Conservation (phyloP, 257 asterid species). For the Plantago major region DNA sequence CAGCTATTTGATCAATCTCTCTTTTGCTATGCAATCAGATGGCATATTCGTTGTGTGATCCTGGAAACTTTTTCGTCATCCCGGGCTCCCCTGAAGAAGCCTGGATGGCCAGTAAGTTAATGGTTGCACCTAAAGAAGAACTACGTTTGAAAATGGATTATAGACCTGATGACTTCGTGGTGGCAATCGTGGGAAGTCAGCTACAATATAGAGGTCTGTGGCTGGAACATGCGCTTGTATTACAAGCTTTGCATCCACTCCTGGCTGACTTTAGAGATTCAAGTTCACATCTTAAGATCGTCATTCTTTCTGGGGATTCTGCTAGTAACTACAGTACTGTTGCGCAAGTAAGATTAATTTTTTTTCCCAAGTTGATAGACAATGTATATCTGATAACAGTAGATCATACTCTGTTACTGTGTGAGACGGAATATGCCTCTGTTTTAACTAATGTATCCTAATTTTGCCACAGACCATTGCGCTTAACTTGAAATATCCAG, state of each 20-base stretch:
- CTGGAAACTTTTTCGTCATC: slow-evolving; percentile 87
- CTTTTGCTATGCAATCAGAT: slow-evolving; percentile 43
- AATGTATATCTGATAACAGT: neutral
- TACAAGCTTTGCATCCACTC: slow-evolving; percentile 66
- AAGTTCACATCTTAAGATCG: slow-evolving; percentile 59
- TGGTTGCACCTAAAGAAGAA: slow-evolving; percentile 29
- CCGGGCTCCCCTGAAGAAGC: slow-evolving; percentile 76
- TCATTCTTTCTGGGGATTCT: slow-evolving; percentile 52
- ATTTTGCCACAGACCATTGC: slow-evolving; percentile 58
- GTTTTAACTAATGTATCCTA: slow-evolving; percentile 14
- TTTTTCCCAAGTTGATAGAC: neutral
- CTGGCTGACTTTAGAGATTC: slow-evolving; percentile 38
- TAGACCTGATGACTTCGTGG: slow-evolving; percentile 44
- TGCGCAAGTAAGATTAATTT: slow-evolving; percentile 59
- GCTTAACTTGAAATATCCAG: slow-evolving; percentile 60
- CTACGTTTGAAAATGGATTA: slow-evolving; percentile 29
- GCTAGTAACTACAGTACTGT: slow-evolving; percentile 56
- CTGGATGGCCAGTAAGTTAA: slow-evolving; percentile 48
- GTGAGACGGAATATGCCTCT: too few relatives aligned
- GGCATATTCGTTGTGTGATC: slow-evolving; percentile 68
- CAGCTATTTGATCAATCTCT: slow-evolving; percentile 4
- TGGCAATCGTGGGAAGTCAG: slow-evolving; percentile 72
- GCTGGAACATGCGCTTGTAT: slow-evolving; percentile 87
- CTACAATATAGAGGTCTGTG: slow-evolving; percentile 68
- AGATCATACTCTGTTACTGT: neutral